Evolutionary conservation across 2,329 filamentous ascomycete species (phyloP), one percentile per base, ranked within the genome.

Genomic region (Escovopsis weberi): DNA sequence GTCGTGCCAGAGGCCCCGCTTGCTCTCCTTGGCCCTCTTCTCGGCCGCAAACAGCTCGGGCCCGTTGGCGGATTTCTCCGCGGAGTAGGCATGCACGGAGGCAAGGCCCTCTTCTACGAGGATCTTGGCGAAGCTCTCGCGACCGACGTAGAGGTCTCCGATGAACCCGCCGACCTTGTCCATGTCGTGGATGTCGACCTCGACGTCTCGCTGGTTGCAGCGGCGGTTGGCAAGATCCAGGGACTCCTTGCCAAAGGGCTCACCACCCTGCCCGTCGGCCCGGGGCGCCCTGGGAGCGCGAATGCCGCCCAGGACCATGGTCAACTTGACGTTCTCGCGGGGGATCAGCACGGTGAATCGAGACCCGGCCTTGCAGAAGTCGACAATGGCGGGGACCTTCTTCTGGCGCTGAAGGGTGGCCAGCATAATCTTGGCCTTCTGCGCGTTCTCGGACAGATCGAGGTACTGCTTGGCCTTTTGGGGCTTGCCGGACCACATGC

Each of bases 101-200:
- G 91, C 89, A 28, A 95, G 72, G 47, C 91, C 91, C 64, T 98
- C 91, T 62, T 96, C 91, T 2, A 98, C 78, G 1, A 98, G 74
- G 2, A 85, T 63, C 69, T 94, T 95, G 55, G 88, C 85, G 57
- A 98, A 94, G 67, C 85, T 96, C 65, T 96, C 89, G 42, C 88
- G 84, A 69, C 87, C 89, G 60, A 98, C 76, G 61, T 87, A 95
- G 23, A 98, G 72, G 12, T 86, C 85, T 43, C 91, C 91, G 52
- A 98, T 96, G 69, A 98, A 98, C 33, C 91, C 91, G 54, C 91
- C 91, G 26, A 91, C 81, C 70, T 95, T 96, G 71, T 98, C 91
- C 51, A 86, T 84, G 54, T 88, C 87, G 60, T 94, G 80, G 18
- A 98, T 82, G 54, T 98, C 88, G 45, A 98, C 85, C 63, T 96